Conservation (phyloP, 495 filamentous ascomycete species). For the Rusavskia elegans region DNA sequence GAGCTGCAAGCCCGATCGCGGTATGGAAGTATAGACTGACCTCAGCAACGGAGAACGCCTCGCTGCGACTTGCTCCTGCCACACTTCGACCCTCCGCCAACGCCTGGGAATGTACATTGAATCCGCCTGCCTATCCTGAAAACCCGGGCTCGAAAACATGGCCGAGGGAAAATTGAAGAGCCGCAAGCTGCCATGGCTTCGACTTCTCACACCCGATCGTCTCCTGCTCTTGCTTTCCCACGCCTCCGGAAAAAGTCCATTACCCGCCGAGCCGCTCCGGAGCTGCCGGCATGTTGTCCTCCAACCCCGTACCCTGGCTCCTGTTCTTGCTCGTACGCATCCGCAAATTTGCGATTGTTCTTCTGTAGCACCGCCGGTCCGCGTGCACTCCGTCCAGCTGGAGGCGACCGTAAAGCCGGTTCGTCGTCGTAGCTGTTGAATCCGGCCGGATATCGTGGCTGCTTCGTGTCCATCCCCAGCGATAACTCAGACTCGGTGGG, state of each 20-base stretch:
- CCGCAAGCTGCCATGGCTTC: not conserved
- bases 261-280: constrained; percentile 71
- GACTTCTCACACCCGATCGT: constrained; percentile 21
- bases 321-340: constrained; percentile 72
- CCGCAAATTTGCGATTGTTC: constrained; percentile 67
- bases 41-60: not conserved
- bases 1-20: not conserved
- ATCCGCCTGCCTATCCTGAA: not conserved
- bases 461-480: constrained; percentile 14
- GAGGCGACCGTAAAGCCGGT: constrained; percentile 27
- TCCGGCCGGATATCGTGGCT: constrained; percentile 24
- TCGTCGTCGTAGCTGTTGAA: constrained; percentile 22
- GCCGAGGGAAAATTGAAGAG: not conserved
- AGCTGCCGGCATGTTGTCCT: constrained; percentile 61
- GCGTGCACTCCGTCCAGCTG: constrained; percentile 27
- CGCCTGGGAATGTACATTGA: not conserved
- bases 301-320: constrained; percentile 27
- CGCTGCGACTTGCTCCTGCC: not conserved
- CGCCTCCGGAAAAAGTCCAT: constrained; percentile 96
- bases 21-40: too few species aligned
- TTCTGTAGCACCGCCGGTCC: constrained; percentile 55
- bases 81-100: not conserved
- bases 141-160: too few species aligned
- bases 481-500: constrained; percentile 14
- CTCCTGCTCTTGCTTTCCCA: constrained; percentile 56